Base-by-base conservation (phyloP, 495 filamentous ascomycete species). In the Clohesyomyces aquaticus region DNA sequence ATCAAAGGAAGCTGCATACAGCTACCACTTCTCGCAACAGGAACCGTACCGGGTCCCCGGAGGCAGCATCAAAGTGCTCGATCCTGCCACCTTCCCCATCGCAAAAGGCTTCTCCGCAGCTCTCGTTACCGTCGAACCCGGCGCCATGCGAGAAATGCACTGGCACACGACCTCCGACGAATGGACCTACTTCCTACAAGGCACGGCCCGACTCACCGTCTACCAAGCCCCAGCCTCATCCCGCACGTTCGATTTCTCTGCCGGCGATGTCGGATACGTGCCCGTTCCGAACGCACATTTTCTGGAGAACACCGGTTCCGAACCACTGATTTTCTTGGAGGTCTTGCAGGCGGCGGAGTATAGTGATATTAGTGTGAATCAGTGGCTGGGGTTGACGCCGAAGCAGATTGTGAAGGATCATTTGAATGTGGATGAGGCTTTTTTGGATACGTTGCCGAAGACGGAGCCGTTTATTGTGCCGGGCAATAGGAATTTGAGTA, bases 81-180 rank as follows among this genome's bases (percentile, higher is more conserved):
- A 89, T 70, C 83, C 83, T 11, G 79, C 71, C 22, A 88, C 87
- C 68, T 88, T 89, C 68, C 81, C 80, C 25, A 78, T 88, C 61
- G 83, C 85, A 47, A 76, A 82, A 61, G 87, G 81, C 0, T 78
- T 89, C 23, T 83, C 86, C 0, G 85, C 85, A 1, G 85, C 83
- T 10, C 84, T 86, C 65, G 68, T 86, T 10, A 75, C 74, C 53
- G 79, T 92, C 18, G 77, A 85, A 32, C 87, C 88, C 0, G 88
- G 88, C 41, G 87, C 84, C 0, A 84, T 91, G 82, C 83, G 89
- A 3, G 89, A 92, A 71, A 82, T 92, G 32, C 88, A 92, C 75
- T 92, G 89, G 89, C 88, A 91, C 66, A 85, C 87, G 0, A 81
- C 80, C 9, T 84, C 82, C 25, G 88, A 91, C 71, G 88, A 91